Evolutionary conservation across 176 grass and related monocot genomes (phyloP).

Genomic region (Carex parvula): DNA sequence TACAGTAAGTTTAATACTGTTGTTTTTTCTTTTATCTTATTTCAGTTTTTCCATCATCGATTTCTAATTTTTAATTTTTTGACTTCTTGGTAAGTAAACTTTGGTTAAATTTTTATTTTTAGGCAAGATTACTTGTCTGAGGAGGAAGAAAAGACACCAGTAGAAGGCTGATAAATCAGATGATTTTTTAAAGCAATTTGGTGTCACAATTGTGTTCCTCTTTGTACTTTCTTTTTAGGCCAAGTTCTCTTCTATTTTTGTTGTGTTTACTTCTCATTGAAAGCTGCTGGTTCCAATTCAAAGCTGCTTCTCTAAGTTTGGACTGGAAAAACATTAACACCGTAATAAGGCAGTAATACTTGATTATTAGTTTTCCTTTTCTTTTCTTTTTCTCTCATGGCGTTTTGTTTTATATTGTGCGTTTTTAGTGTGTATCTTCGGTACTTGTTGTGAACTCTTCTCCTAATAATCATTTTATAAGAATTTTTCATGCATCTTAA

Average conservation of each 20-base stretch:
- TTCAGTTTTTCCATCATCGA: not conserved
- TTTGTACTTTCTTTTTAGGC: not conserved
- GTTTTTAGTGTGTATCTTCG: not conserved
- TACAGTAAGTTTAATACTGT: constrained; percentile 42
- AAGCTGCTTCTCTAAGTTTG: not conserved
- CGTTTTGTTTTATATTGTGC: not conserved
- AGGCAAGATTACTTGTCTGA: constrained; percentile 67
- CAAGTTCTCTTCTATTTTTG: not conserved
- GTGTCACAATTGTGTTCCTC: not conserved
- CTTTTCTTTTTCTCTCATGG: not conserved
- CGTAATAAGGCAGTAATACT: not conserved
- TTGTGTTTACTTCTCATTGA: not conserved
- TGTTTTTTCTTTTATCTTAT: not conserved
- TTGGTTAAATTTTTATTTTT: constrained; percentile 18
- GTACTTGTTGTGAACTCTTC: not conserved
- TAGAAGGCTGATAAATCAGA: constrained; percentile 31
- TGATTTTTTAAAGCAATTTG: not conserved
- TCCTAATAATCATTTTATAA: too few species aligned
- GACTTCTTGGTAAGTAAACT: not conserved
- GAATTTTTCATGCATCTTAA: too few species aligned
- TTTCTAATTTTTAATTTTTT: constrained; percentile 12
- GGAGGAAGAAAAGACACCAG: constrained; percentile 27
- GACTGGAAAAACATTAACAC: not conserved
- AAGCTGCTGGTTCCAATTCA: too few species aligned
- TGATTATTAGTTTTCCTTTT: not conserved